Base-by-base conservation (phyloP, 805 yeast genomes). In the Komagataella pastoris region DNA sequence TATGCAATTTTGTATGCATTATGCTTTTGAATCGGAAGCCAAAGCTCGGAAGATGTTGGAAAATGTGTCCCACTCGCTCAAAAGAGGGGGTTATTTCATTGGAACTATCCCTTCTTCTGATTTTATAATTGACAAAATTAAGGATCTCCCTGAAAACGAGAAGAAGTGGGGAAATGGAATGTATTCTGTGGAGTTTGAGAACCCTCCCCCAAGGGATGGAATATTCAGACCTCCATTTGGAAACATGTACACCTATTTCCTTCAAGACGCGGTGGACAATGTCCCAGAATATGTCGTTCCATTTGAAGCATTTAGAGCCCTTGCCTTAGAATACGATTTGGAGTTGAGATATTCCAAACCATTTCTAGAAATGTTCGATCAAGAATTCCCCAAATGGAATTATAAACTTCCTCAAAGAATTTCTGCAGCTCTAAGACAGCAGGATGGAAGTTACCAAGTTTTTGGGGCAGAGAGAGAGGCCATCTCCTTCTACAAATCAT, bases 251-350 rank as follows among this genome's bases (percentile, higher is more conserved):
- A 79, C 78, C 51, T 93, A 86, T 63, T 87, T 73, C 68, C 69
- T 93, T 53, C 81, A 81, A 56, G 99, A 93, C 68, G 99, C 99
- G 0, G 91, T 93, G 49, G 97, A 88, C 55, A 83, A 93, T 59
- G 97, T 93, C 21, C 98, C 98, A 0, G 99, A 93, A 62, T 93
- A 85, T 61, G 95, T 93, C 5, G 97, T 93, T 6, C 98, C 97
- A 1, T 89, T 93, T 66, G 97, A 91, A 60, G 78, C 83, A 1
- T 78, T 93, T 53, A 75, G 96, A 65, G 79, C 83, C 52, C 68
- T 91, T 51, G 95, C 97, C 47, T 88, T 83, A 61, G 95, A 88
- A 53, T 86, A 81, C 64, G 88, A 88, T 12, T 66, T 91, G 55
- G 83, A 80, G 52, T 67, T 93, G 53, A 76, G 83, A 54, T 79